Evolutionary conservation across 352 stramenopile species (phyloP).

Genomic region (Globisporangium ultimum): DNA sequence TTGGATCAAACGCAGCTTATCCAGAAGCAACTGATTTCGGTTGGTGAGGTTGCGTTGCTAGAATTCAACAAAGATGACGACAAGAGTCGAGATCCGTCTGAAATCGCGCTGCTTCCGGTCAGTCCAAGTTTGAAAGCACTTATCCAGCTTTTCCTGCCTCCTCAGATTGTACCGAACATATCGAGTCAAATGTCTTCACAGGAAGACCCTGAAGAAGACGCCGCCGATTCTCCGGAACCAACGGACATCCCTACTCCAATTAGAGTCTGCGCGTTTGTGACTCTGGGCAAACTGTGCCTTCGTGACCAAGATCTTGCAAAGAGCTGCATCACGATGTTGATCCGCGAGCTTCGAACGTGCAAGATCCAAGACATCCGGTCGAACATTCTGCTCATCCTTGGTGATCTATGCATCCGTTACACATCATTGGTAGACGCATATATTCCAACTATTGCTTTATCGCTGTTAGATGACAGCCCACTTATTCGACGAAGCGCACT

Average conservation of each 20-base stretch:
- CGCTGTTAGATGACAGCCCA: slow-evolving; percentile 84
- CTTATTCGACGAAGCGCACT: slow-evolving; percentile 93
- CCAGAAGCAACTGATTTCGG: slow-evolving; percentile 77
- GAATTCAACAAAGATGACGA: slow-evolving; percentile 79
- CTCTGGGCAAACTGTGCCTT: slow-evolving; percentile 95
- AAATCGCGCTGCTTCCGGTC: slow-evolving; percentile 52
- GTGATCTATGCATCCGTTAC: slow-evolving; percentile 96
- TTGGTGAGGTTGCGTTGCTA: slow-evolving; percentile 75
- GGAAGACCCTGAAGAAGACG: slow-evolving; percentile 16
- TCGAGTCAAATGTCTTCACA: slow-evolving; percentile 11
- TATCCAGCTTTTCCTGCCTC: slow-evolving; percentile 77
- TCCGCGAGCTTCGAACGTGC: slow-evolving; percentile 90
- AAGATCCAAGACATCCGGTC: slow-evolving; percentile 87
- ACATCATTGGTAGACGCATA: slow-evolving; percentile 96
- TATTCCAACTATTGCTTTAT: slow-evolving; percentile 94
- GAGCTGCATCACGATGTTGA: slow-evolving; percentile 93
- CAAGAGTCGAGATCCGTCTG: slow-evolving; percentile 34
- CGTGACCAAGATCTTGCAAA: slow-evolving; percentile 93
- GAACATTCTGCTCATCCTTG: slow-evolving; percentile 96
- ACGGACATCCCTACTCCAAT: slow-evolving; percentile 69
- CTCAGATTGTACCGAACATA: slow-evolving; percentile 41
- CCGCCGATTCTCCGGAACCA: slow-evolving; percentile 18
- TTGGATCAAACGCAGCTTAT: slow-evolving; percentile 51
- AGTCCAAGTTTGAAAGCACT: slow-evolving; percentile 45
- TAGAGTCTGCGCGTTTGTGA: slow-evolving; percentile 92